Evolutionary conservation across 148 eudicot genomes (phyloP).

Genomic region (Cornus controversa): DNA sequence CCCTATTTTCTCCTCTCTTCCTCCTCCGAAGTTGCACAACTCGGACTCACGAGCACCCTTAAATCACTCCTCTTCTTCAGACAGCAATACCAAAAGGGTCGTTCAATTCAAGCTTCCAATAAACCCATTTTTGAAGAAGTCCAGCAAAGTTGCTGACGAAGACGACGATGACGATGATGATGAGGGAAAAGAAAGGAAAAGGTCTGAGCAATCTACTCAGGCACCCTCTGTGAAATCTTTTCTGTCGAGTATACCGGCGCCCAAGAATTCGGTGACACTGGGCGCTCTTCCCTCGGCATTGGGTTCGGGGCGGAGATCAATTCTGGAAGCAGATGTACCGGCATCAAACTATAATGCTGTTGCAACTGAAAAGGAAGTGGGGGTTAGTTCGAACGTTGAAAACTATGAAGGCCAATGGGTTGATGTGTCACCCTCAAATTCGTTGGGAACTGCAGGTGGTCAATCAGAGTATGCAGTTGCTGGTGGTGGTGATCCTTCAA

Average conservation of each 20-base stretch:
- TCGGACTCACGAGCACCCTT: slow-evolving; percentile 13
- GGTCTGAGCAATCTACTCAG: slow-evolving; percentile 16
- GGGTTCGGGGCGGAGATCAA: slow-evolving; percentile 55
- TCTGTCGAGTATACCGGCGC: slow-evolving; percentile 70
- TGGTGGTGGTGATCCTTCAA: slow-evolving; percentile 20
- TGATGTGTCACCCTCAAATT: slow-evolving; percentile 18
- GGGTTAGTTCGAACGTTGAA: slow-evolving; percentile 12
- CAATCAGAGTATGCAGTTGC: slow-evolving; percentile 9
- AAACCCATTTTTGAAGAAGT: slow-evolving; percentile 8
- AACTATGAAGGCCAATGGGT: slow-evolving; percentile 17
- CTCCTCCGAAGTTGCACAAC: slow-evolving; percentile 38
- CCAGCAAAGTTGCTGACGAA: slow-evolving; percentile 24
- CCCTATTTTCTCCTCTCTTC: slow-evolving; percentile 46
- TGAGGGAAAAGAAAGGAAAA: slow-evolving; percentile 43
- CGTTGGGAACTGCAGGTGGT: slow-evolving; percentile 15
- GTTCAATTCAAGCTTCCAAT: slow-evolving; percentile 66
- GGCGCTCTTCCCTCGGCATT: slow-evolving; percentile 45
- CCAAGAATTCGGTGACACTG: slow-evolving; percentile 52
- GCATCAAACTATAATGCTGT: slow-evolving; percentile 9
- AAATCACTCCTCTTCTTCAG: slow-evolving; percentile 19
- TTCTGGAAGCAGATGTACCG: slow-evolving; percentile 37
- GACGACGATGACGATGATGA: slow-evolving; percentile 48
- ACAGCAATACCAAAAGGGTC: slow-evolving; percentile 44
- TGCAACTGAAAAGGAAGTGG: slow-evolving; percentile 22
- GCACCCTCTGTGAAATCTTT: slow-evolving; percentile 55